These are phyloP conservation scores for Hirschioporus abietinus DNA, from an alignment of 768 basidiomycete species.

Conservation along the genomic window DNA sequence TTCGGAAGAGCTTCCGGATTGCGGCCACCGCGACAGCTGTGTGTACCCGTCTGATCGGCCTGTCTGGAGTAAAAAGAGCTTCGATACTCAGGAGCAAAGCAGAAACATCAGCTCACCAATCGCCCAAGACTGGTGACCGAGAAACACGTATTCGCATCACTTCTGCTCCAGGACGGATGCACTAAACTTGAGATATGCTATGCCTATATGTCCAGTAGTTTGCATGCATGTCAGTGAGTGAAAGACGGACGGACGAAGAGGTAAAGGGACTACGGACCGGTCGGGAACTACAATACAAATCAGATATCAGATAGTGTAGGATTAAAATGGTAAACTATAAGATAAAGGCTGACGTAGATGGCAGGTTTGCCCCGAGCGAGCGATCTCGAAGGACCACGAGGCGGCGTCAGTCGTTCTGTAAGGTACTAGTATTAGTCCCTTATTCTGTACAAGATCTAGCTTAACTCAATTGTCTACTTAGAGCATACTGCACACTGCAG, in stretches of 20 bases:
- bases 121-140: too few species aligned
- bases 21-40: too few species aligned
- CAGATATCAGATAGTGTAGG: not conserved
- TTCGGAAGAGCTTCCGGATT: too few species aligned
- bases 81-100: too few species aligned
- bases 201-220: not conserved
- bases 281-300: not conserved
- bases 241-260: not conserved
- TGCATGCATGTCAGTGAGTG: not conserved
- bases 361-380: not conserved
- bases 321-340: too few species aligned
- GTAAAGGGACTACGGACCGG: not conserved
- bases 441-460: not conserved
- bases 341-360: not conserved
- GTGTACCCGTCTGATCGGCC: too few species aligned
- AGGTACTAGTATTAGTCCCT: too few species aligned
- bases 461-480: not conserved
- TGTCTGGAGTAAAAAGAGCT: too few species aligned
- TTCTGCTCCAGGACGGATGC: too few species aligned
- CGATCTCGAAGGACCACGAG: not conserved
- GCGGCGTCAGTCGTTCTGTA: not conserved
- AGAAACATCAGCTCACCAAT: too few species aligned
- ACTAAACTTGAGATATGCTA: not conserved
- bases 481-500: too few species aligned
- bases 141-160: too few species aligned